Conservation (phyloP, 2,329 filamentous ascomycete genomes). For the Colletotrichum paranaense region DNA sequence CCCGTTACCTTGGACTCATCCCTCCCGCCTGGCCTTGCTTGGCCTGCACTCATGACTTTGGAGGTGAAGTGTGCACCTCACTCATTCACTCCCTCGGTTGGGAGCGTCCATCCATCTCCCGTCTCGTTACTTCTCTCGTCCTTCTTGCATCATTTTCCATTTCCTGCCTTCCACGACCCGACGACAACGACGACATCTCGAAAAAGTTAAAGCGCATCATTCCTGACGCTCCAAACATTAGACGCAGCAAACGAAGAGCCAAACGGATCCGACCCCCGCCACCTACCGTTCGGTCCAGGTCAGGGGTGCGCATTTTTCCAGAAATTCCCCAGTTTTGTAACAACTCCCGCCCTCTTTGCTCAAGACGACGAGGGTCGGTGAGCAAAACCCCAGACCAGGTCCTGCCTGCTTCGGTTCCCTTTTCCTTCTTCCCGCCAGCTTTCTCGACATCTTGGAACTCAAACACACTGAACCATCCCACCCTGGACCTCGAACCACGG, state of each 20-base stretch:
- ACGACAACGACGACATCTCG: background rate
- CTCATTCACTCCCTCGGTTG: background rate
- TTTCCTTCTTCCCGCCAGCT: conserved; percentile 20
- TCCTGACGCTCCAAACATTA: background rate
- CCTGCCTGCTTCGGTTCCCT: conserved; percentile 14
- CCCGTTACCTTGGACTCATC: background rate
- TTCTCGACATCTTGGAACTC: conserved; percentile 2
- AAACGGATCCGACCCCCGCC: background rate
- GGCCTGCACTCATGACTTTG: background rate
- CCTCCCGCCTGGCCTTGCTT: background rate
- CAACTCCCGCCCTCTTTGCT: conserved; percentile 22
- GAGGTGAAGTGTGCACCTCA: background rate
- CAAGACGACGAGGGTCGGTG: conserved; percentile 26
- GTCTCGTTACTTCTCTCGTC: background rate
- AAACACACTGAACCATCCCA: conserved; percentile 10
- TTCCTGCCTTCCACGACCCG: background rate
- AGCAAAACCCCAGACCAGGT: conserved; percentile 28
- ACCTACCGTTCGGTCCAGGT: conserved; percentile 10
- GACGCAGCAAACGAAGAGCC: background rate
- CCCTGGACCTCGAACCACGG: conserved; percentile 20
- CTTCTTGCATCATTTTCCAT: background rate
- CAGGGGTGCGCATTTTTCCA: conserved; percentile 15
- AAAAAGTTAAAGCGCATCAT: background rate
- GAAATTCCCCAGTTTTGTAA: conserved; percentile 20
- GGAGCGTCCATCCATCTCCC: background rate